Percentiles rank a stretch among this genome's conserved stretches.
These are phyloP conservation scores for Tuber calosporum DNA, from an alignment of 495 filamentous ascomycete species.

Conservation along the genomic window DNA sequence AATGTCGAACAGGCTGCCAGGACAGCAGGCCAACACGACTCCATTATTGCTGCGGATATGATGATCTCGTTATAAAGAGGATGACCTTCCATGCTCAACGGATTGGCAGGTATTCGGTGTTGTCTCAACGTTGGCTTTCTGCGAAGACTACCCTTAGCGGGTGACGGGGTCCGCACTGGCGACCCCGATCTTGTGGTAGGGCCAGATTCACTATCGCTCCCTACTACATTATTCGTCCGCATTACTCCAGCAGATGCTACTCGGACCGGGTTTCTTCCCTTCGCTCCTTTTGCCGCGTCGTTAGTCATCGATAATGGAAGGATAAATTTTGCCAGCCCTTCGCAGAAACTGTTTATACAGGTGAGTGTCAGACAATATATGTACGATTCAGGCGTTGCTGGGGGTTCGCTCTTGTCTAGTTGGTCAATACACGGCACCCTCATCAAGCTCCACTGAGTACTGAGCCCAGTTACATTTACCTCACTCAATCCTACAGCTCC, in stretches of 20 bases:
- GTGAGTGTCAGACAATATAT: conserved; percentile 82
- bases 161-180: conserved; percentile 41
- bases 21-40: conserved; percentile 90
- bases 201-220: conserved; percentile 41
- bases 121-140: conserved; percentile 50
- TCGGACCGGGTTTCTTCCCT: conserved; percentile 11
- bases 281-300: conserved; percentile 46
- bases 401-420: conserved; percentile 83
- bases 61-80: conserved; percentile 62
- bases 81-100: conserved; percentile 63
- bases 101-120: conserved; percentile 69
- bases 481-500: conserved; percentile 61
- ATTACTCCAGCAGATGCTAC: conserved; percentile 14
- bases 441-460: conserved; percentile 80
- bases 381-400: conserved; percentile 80
- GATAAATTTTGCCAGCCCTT: conserved; percentile 86
- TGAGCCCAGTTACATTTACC: conserved; percentile 64
- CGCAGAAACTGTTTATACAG: conserved; percentile 79
- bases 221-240: conserved; percentile 25
- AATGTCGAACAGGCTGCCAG: conserved; percentile 93
- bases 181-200: conserved; percentile 45
- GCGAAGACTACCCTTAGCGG: conserved; percentile 45
- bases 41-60: conserved; percentile 71
- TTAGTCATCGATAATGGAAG: conserved; percentile 76
- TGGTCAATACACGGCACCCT: conserved; percentile 86